Evolutionary conservation across 108 stramenopile genomes (phyloP).

Genomic region (Hondaea fermentalgiana): DNA sequence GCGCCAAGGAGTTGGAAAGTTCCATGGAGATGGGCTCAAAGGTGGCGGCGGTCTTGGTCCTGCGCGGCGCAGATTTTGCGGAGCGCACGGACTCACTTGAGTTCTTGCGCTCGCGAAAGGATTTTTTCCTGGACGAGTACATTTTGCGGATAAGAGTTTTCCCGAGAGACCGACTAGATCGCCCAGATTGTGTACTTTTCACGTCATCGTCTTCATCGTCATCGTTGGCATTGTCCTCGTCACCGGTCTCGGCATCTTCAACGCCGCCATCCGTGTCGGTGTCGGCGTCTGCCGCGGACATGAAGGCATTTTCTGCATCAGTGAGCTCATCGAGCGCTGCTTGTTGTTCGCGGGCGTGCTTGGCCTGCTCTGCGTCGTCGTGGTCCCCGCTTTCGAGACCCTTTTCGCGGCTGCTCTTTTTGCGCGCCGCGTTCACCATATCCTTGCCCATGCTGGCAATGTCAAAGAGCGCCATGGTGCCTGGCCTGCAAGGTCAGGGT

Average conservation of each 20-base stretch:
- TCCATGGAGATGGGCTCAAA: neutral
- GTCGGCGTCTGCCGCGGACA: neutral
- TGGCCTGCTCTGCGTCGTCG: neutral
- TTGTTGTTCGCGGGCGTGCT: neutral
- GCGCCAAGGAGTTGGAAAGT: neutral
- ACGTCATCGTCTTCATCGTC: neutral
- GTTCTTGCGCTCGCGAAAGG: neutral
- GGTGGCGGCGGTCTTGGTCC: neutral
- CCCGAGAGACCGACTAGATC: neutral
- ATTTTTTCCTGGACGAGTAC: neutral
- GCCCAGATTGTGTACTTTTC: neutral
- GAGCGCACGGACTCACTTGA: neutral
- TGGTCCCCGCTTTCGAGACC: neutral
- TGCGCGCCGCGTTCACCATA: neutral
- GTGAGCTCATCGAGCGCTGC: neutral
- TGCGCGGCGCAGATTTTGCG: neutral
- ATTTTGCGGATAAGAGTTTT: neutral
- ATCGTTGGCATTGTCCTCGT: neutral
- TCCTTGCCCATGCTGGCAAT: neutral
- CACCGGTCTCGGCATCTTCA: neutral
- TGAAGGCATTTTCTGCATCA: neutral
- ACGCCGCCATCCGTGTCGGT: neutral
- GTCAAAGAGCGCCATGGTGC: conserved; percentile 11
- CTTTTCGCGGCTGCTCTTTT: neutral
- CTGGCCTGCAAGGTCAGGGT: neutral